phyloP scores from a whole-genome alignment of 495 filamentous ascomycete species.

The Penicilliopsis zonata region DNA sequence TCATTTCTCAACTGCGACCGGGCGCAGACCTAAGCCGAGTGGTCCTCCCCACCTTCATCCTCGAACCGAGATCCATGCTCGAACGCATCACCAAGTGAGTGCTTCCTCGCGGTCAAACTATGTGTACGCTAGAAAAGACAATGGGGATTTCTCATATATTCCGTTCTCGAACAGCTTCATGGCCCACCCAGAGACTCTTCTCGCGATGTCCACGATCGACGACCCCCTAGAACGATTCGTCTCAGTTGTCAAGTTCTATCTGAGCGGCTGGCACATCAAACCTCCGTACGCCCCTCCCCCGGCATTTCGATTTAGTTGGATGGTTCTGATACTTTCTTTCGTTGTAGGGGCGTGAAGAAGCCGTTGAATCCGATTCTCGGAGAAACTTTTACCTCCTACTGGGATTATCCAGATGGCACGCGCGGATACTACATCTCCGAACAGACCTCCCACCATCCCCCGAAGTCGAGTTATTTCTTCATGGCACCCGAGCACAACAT shows the following conservation, averaged over 20 bases:
- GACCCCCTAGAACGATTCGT: slow-evolving; percentile 89
- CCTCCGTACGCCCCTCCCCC: slow-evolving; percentile 58
- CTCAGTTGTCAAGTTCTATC: slow-evolving; percentile 91
- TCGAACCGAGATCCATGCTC: slow-evolving; percentile 95
- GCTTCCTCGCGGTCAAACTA: not conserved
- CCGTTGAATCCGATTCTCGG: slow-evolving; percentile 94
- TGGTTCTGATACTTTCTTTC: slow-evolving; percentile 15
- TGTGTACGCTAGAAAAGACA: not conserved
- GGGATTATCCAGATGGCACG: slow-evolving; percentile 81
- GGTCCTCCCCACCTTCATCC: slow-evolving; percentile 91
- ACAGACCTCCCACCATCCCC: slow-evolving; percentile 92
- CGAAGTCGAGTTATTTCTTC: slow-evolving; percentile 98
- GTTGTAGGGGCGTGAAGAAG: slow-evolving; percentile 94
- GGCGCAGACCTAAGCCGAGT: slow-evolving; percentile 93
- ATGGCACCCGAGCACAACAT: slow-evolving; percentile 94
- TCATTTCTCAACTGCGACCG: slow-evolving; percentile 92
- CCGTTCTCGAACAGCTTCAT: slow-evolving; percentile 64
- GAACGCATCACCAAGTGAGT: slow-evolving; percentile 95
- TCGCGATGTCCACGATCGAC: slow-evolving; percentile 75
- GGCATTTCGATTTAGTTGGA: not conserved
- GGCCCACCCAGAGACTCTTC: slow-evolving; percentile 93
- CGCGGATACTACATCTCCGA: slow-evolving; percentile 92
- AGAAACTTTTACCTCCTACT: slow-evolving; percentile 89
- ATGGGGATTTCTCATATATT: slow-evolving; percentile 2
- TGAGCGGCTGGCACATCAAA: slow-evolving; percentile 98